A percentile compares a stretch with the other conserved stretches of the same genome.
Evolutionary conservation across 768 basidiomycete species (phyloP).

Genomic region (Boletus insuetus): DNA sequence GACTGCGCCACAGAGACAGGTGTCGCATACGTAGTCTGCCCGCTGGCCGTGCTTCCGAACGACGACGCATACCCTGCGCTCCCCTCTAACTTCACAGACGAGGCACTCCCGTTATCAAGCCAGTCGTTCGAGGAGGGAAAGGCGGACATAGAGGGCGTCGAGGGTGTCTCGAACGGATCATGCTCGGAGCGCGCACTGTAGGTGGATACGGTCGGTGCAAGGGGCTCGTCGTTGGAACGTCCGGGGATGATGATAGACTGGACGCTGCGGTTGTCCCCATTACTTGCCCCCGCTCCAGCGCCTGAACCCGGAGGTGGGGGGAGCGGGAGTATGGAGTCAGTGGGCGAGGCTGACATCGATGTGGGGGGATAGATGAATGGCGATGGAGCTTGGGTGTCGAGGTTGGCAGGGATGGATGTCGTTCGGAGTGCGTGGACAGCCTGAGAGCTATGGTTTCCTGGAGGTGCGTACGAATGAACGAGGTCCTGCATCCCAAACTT

Average conservation of each 20-base stretch:
- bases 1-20: slow-evolving; percentile 4
- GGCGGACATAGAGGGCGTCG: slow-evolving; percentile 27
- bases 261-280: not conserved
- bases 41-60: slow-evolving; percentile 13
- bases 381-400: slow-evolving; percentile 7
- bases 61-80: slow-evolving; percentile 4
- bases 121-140: slow-evolving; percentile 25
- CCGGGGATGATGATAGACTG: slow-evolving; percentile 24
- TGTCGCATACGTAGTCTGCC: slow-evolving; percentile 15
- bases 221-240: slow-evolving; percentile 30
- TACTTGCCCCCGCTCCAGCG: not conserved
- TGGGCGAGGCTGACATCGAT: not conserved
- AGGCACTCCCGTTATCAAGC: not conserved
- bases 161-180: slow-evolving; percentile 32
- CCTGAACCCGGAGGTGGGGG: slow-evolving; percentile 12
- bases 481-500: slow-evolving; percentile 75
- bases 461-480: slow-evolving; percentile 68
- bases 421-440: slow-evolving; percentile 38
- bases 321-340: slow-evolving; percentile 8
- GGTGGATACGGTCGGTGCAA: slow-evolving; percentile 23
- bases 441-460: slow-evolving; percentile 45
- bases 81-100: not conserved
- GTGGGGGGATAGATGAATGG: slow-evolving; percentile 29
- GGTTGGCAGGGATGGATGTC: slow-evolving; percentile 16
- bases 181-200: slow-evolving; percentile 1